Conservation (phyloP, 352 stramenopile species). For the Globisporangium paddicum region DNA sequence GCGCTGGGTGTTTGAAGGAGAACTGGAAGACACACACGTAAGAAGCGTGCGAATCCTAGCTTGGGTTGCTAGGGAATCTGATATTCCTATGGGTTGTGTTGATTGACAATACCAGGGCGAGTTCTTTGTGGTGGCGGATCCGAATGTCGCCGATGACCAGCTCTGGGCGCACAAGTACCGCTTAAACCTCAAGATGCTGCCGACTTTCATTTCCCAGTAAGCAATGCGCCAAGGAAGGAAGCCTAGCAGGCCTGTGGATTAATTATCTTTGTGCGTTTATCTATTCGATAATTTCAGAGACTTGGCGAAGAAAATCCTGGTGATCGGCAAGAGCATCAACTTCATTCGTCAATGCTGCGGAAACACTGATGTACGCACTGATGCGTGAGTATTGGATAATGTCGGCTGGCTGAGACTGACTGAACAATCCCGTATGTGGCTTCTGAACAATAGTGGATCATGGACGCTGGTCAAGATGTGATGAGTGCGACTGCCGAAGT, state of each 20-base stretch:
- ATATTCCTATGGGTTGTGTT: not conserved
- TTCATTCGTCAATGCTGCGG: constrained; percentile 96
- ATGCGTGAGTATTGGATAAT: not conserved
- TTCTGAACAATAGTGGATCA: constrained; percentile 51
- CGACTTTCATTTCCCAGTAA: constrained; percentile 83
- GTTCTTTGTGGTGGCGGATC: constrained; percentile 82
- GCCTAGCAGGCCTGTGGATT: too few relatives aligned
- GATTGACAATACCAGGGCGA: constrained; percentile 40
- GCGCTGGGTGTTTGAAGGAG: constrained; percentile 85
- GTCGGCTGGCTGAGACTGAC: not conserved
- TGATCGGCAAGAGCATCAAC: constrained; percentile 98
- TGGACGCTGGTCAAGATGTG: constrained; percentile 48
- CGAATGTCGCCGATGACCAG: constrained; percentile 71
- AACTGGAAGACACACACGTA: constrained; percentile 83
- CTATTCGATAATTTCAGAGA: constrained; percentile 33
- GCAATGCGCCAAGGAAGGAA: not conserved
- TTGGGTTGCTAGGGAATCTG: not conserved
- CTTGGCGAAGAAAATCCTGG: constrained; percentile 91
- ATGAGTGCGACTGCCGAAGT: constrained; percentile 40
- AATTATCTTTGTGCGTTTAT: not conserved
- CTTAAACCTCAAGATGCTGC: constrained; percentile 80
- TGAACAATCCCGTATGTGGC: not conserved
- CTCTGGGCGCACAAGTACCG: constrained; percentile 87
- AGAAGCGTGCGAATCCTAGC: constrained; percentile 4
- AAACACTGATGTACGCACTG: constrained; percentile 73